Evolutionary conservation across 768 basidiomycete species (phyloP), one percentile per base, ranked within the genome.

Genomic region (Lactarius sanguifluus): DNA sequence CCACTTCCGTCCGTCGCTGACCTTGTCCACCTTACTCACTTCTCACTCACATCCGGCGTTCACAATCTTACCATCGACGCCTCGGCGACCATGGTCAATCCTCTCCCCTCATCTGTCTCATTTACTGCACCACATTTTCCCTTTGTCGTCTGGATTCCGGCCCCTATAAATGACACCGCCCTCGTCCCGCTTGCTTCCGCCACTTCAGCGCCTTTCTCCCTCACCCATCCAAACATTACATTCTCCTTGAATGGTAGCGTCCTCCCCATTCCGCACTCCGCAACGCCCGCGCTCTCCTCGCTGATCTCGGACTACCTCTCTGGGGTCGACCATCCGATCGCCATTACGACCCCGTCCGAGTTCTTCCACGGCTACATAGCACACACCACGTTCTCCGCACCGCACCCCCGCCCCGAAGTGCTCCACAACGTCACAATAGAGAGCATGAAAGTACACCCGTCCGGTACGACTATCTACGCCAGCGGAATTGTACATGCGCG

Each of bases 351-450:
- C 1, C 80, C 86, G 0, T 40, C 56, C 30, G n/a, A 28, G n/a
- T 74, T 87, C n/a, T 71, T 87, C 62, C 83, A 86, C 0, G 79
- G 74, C 41, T 72, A 87, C 32, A 69, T 77, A 25, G 70, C 85
- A 32, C 66, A 76, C 57, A 78, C 84, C 20, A 75, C 78, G 1
- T 93, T 94, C 71, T 92, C 92, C 3, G 82, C 83, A 1, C 89
- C 88, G 1, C 74, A 79, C 56, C 85, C 86, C 5, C 82, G 80
- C 30, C 91, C 92, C 1, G 79, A 83, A 32, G 77, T 94, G 41
- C 79, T 94, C 16, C 84, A 83, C 15, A 79, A 90, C 69, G 87
- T 94, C 52, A 89, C 89, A 3, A 88, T 94, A 66, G 81, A 80
- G 52, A 82, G 90, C 72, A 93, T 94, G 92, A 84, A 83, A 71